Evolutionary conservation across 1,284 basidiomycete genomes (phyloP).

Genomic region (Bondarzewia mesenterica): DNA sequence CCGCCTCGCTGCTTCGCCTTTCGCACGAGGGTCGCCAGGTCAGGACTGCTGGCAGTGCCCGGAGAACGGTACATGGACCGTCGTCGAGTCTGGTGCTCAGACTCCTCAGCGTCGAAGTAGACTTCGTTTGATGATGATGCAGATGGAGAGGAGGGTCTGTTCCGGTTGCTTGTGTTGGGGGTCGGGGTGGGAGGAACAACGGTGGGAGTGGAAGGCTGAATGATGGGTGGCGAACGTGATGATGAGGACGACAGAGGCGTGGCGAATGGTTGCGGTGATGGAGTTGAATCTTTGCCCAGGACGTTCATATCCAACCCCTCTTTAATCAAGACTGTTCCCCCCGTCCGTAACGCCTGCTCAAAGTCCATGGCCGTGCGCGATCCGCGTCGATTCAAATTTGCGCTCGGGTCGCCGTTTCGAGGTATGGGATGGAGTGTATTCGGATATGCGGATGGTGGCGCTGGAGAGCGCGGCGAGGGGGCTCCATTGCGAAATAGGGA

Average conservation of each 20-base stretch:
- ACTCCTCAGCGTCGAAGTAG: conserved; percentile 56
- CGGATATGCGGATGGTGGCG: conserved; percentile 42
- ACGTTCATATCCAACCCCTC: conserved; percentile 62
- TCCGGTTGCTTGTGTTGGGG: conserved; percentile 15
- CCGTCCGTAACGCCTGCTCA: conserved; percentile 59
- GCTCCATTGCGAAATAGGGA: conserved; percentile 20
- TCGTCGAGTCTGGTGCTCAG: conserved; percentile 61
- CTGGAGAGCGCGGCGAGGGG: conserved; percentile 20
- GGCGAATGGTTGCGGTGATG: conserved; percentile 19
- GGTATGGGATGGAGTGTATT: conserved; percentile 4
- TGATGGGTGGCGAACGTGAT: conserved; percentile 12
- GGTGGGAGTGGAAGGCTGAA: conserved; percentile 37
- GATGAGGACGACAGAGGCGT: conserved; percentile 19
- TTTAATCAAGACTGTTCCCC: conserved; percentile 57
- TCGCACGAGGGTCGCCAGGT: conserved; percentile 75
- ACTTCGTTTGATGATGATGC: conserved; percentile 42
- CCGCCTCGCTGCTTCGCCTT: conserved; percentile 68
- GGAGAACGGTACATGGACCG: conserved; percentile 81
- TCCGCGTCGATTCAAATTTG: conserved; percentile 30
- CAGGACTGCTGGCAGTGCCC: conserved; percentile 83
- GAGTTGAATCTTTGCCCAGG: conserved; percentile 41
- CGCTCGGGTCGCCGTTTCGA: background rate
- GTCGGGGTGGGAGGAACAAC: conserved; percentile 54
- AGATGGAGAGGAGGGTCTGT: conserved; percentile 22
- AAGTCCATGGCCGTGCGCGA: conserved; percentile 74